These are phyloP conservation scores for Suillus placidus DNA, from an alignment of 768 basidiomycete species.

Conservation along the genomic window DNA sequence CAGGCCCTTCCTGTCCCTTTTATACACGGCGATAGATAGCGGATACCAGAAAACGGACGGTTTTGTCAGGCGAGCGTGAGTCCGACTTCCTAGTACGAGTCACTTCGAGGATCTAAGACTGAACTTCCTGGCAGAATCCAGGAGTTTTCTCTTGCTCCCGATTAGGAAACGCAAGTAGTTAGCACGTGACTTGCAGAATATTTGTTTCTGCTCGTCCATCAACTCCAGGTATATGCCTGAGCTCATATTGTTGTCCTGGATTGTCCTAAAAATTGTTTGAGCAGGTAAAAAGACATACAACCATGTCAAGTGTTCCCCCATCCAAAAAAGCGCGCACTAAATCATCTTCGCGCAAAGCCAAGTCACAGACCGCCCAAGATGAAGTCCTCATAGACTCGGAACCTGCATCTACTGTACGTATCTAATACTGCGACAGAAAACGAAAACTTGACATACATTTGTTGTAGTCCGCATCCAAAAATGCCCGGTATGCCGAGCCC, in stretches of 20 bases:
- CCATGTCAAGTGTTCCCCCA: slow-evolving; percentile 49
- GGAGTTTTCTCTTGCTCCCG: background rate
- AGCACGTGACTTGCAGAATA: slow-evolving; percentile 16
- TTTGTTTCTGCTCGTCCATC: slow-evolving; percentile 12
- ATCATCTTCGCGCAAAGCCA: slow-evolving; percentile 36
- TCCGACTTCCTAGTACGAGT: background rate
- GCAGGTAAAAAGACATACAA: background rate
- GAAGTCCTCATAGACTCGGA: slow-evolving; percentile 30
- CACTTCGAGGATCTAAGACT: background rate
- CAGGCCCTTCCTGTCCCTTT: background rate
- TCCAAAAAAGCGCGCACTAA: slow-evolving; percentile 58
- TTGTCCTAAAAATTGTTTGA: background rate
- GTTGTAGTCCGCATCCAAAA: slow-evolving; percentile 49
- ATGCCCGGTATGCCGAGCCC: slow-evolving; percentile 66
- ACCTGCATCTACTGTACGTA: slow-evolving; percentile 23
- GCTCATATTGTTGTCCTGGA: background rate
- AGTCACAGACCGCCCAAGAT: slow-evolving; percentile 14
- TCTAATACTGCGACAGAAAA: background rate
- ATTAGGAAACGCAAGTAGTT: background rate
- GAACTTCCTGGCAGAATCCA: background rate
- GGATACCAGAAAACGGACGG: background rate
- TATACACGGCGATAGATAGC: background rate
- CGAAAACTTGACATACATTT: background rate
- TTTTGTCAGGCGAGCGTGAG: slow-evolving; percentile 1
- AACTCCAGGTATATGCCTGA: slow-evolving; percentile 8